Percentiles rank a stretch among this genome's conserved stretches.
Evolutionary conservation across 352 stramenopile species (phyloP).

Genomic region (Globisporangium nagaii): DNA sequence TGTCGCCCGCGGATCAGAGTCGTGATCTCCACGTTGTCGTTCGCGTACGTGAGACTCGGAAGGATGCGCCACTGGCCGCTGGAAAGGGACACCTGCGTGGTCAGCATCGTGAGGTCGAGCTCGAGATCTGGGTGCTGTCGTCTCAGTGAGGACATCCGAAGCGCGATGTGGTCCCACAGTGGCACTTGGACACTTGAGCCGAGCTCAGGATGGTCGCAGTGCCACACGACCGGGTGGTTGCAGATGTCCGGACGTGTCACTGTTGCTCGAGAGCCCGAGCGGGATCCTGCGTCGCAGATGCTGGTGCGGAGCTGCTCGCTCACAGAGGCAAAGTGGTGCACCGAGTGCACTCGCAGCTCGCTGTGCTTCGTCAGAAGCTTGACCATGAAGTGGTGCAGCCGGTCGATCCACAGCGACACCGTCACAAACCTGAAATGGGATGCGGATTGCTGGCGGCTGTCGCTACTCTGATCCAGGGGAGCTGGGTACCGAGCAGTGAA

Average conservation of each 20-base stretch:
- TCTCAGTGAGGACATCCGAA: constrained; percentile 20
- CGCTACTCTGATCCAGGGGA: too few species aligned
- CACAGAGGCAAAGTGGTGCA: constrained; percentile 12
- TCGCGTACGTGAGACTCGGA: background rate
- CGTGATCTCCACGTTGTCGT: constrained; percentile 23
- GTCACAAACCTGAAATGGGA: constrained; percentile 13
- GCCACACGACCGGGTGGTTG: constrained; percentile 14
- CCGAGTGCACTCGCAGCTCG: constrained; percentile 18
- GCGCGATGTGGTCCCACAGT: constrained; percentile 25
- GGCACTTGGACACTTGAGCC: constrained; percentile 10
- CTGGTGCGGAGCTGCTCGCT: constrained; percentile 9
- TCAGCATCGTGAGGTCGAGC: constrained; percentile 22
- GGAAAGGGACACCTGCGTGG: constrained; percentile 10
- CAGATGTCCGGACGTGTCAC: background rate
- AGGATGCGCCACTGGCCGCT: constrained; percentile 6
- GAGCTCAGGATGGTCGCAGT: constrained; percentile 19
- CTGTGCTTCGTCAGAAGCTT: constrained; percentile 7
- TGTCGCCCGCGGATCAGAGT: constrained; percentile 24
- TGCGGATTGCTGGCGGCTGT: background rate
- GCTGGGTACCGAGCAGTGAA: background rate
- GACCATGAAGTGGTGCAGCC: constrained; percentile 25
- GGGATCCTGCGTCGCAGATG: constrained; percentile 16
- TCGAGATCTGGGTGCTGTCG: constrained; percentile 20
- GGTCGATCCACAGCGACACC: constrained; percentile 27
- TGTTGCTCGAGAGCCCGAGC: background rate